Base-by-base conservation (phyloP, 2,329 filamentous ascomycete genomes). In the Aspergillus puulaauensis region DNA sequence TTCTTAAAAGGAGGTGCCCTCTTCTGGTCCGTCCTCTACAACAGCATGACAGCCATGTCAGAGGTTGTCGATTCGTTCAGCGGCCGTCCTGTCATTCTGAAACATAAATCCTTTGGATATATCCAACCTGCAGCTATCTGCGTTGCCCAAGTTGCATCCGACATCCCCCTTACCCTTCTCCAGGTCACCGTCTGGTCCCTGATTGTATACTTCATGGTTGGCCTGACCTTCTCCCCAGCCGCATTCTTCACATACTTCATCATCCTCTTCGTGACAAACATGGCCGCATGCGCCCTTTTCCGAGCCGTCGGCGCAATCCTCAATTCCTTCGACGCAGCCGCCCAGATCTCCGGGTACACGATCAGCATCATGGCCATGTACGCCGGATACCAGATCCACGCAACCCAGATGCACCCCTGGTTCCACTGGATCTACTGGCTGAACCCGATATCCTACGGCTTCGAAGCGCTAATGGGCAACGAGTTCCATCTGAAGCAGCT, bases 31-130 rank as follows among this genome's bases (percentile, higher is more conserved):
- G 74, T 88, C 0, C 73, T 90, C 0, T 86, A 82, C 69, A 86
- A 87, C 64, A 75, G 78, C 53, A 73, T 90, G 2, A 67, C 87
- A 0, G 79, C 85, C 33, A 83, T 89, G 77, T 82, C 85, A 1
- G 87, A 90, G 67, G 86, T 90, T 3, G 86, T 81, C 0, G 80
- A 83, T 35, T 84, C 83, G 0, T 89, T 86, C 64, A 76, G 72
- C 9, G 84, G 85, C 7, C 79, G 86, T 0, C 82, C 83, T 0
- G 77, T 86, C 8, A 69, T 86, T 2, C 69, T 81, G 43, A 86
- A 86, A 68, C 84, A 86, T 63, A 82, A 82, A 60, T 70, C 71
- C 0, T 86, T 86, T 59, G 82, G 80, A 75, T 81, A 52, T 85
- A 80, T 65, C 9, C 82, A 85, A 47, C 83, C 83, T 0, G 66